Evolutionary conservation across 129 eudicot genomes (phyloP).

Genomic region (Gnaphalium uliginosum): DNA sequence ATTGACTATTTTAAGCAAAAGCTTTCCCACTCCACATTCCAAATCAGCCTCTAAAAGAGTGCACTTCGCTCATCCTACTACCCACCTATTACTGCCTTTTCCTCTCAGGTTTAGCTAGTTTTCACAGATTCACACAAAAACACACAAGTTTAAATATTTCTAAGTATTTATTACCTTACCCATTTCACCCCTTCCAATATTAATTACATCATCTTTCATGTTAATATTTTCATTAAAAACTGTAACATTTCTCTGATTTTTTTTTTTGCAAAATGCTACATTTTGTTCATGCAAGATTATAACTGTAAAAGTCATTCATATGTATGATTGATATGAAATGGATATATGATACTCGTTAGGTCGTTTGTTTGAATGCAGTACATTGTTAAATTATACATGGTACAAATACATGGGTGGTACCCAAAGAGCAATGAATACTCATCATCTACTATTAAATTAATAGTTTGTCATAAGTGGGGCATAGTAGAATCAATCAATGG

Average conservation of each 20-base stretch:
- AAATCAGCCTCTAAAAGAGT: constrained; percentile 40
- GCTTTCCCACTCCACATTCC: constrained; percentile 42
- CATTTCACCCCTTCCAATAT: constrained; percentile 4
- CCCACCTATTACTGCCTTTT: constrained; percentile 23
- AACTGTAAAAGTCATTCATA: not conserved
- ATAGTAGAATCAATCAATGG: constrained; percentile 26
- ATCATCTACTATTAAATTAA: constrained; percentile 33
- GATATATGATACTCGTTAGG: not conserved
- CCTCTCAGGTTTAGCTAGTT: constrained; percentile 35
- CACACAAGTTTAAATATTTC: constrained; percentile 28
- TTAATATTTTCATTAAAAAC: not conserved
- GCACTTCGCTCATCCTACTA: constrained; percentile 38
- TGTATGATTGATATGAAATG: not conserved
- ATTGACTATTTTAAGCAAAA: constrained; percentile 32
- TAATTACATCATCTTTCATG: not conserved
- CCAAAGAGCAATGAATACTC: constrained; percentile 44
- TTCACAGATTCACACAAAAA: constrained; percentile 29
- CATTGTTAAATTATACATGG: constrained; percentile 24
- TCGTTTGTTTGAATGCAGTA: constrained; percentile 15
- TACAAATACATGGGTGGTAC: constrained; percentile 34
- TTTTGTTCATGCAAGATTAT: not conserved
- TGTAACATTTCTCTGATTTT: not conserved
- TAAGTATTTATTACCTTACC: constrained; percentile 23
- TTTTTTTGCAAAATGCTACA: not conserved
- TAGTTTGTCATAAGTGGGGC: constrained; percentile 35